Conservation (phyloP, 805 yeast genomes). For the Groenewaldozyma tartarivorans region DNA sequence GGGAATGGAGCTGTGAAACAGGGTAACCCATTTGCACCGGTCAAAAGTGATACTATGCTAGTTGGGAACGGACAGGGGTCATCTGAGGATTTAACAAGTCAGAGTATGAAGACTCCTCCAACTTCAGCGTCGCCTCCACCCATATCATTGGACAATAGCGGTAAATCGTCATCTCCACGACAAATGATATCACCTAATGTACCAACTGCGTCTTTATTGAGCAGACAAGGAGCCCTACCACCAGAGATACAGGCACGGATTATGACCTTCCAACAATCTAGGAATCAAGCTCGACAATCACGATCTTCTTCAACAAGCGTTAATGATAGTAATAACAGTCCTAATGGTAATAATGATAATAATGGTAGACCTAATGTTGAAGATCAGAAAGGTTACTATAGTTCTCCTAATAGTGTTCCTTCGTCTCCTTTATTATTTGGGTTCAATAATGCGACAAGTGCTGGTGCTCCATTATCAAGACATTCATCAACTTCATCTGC, state of each 20-base stretch:
- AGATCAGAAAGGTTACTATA: background rate
- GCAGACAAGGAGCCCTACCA: conserved; percentile 14
- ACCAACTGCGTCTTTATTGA: background rate
- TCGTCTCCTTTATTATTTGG: too few relatives aligned
- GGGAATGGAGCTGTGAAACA: too few relatives aligned
- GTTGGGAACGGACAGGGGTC: too few relatives aligned
- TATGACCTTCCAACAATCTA: conserved; percentile 73
- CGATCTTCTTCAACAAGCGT: conserved; percentile 28
- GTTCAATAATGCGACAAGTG: background rate
- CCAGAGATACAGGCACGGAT: conserved; percentile 82
- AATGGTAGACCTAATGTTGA: background rate
- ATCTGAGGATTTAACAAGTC: too few relatives aligned
- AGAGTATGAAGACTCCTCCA: too few relatives aligned
- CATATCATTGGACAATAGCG: too few relatives aligned
- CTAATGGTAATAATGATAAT: background rate
- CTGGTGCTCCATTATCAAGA: conserved; percentile 6
- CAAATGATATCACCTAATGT: background rate
- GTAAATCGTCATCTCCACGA: too few relatives aligned
- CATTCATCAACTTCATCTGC: conserved; percentile 10
- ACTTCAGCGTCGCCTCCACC: too few relatives aligned
- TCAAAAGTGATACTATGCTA: too few relatives aligned
- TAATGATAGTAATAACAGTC: background rate
- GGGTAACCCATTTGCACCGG: too few relatives aligned
- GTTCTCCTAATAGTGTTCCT: background rate
- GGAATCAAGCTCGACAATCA: conserved; percentile 38